These are phyloP conservation scores for Zea luxurians DNA, from an alignment of 176 grass and related monocot species.

Conservation along the genomic window DNA sequence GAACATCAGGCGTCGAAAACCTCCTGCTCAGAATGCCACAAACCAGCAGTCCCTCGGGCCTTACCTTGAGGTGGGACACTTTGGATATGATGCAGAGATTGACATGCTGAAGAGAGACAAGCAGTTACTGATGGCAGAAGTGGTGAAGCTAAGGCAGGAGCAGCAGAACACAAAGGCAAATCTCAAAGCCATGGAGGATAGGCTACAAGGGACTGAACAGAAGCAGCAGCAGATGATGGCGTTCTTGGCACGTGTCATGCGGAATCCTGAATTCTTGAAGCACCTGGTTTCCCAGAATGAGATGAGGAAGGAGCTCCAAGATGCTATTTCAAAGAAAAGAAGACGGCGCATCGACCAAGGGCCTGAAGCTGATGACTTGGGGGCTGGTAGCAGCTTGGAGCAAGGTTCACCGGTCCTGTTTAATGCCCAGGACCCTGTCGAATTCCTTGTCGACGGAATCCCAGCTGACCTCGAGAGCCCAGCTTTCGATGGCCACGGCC, in stretches of 20 bases:
- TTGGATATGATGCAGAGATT: slow-evolving; percentile 74
- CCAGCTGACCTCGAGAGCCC: slow-evolving; percentile 24
- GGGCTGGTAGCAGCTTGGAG: slow-evolving; percentile 42
- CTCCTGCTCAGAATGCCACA: slow-evolving; percentile 41
- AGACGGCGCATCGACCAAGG: slow-evolving; percentile 62
- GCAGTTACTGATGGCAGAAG: slow-evolving; percentile 70
- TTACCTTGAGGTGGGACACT: slow-evolving; percentile 84
- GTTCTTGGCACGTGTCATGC: slow-evolving; percentile 76
- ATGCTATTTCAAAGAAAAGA: slow-evolving; percentile 86
- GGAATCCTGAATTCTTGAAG: slow-evolving; percentile 69
- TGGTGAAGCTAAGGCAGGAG: slow-evolving; percentile 90
- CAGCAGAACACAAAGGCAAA: slow-evolving; percentile 73
- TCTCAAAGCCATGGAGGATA: slow-evolving; percentile 85
- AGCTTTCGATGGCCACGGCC: neutral
- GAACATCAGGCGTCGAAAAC: slow-evolving; percentile 75
- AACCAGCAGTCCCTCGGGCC: slow-evolving; percentile 61
- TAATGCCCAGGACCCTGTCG: slow-evolving; percentile 31
- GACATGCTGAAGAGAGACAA: slow-evolving; percentile 75
- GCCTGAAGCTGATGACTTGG: slow-evolving; percentile 45
- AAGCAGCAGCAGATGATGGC: slow-evolving; percentile 82
- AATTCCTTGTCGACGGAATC: slow-evolving; percentile 39
- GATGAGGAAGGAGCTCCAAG: slow-evolving; percentile 72
- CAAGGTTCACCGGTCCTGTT: slow-evolving; percentile 39
- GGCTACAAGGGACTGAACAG: slow-evolving; percentile 75
- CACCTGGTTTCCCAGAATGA: slow-evolving; percentile 67